Evolutionary conservation across 192 early-diverging fungal species (phyloP).

Genomic region (Ramicandelaber brevisporus): DNA sequence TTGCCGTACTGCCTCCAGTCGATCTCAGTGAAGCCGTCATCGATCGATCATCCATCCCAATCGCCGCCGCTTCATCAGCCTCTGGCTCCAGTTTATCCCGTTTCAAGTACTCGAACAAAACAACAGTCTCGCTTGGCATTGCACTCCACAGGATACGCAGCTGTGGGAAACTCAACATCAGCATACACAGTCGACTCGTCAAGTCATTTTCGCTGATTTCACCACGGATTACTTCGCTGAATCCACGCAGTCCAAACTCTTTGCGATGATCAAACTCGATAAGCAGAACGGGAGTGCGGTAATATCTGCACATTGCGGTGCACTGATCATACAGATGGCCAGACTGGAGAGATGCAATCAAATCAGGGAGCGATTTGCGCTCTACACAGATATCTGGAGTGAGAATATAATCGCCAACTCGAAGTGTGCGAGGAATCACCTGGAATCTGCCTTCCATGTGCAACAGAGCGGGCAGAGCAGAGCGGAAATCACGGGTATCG

Average conservation of each 20-base stretch:
- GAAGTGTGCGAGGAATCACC: constrained; percentile 58
- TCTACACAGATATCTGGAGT: constrained; percentile 70
- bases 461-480: constrained; percentile 64
- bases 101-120: constrained; percentile 82
- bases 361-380: constrained; percentile 73
- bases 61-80: constrained; percentile 27
- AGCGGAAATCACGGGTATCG: constrained; percentile 81
- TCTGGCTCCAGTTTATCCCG: constrained; percentile 48
- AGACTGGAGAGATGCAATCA: constrained; percentile 54
- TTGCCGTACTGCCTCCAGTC: background rate
- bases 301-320: constrained; percentile 67
- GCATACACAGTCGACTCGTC: constrained; percentile 45
- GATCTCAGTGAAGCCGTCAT: too few species aligned
- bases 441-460: constrained; percentile 50
- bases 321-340: constrained; percentile 77
- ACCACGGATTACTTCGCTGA: constrained; percentile 16
- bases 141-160: constrained; percentile 68
- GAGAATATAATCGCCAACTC: constrained; percentile 85
- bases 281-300: constrained; percentile 48
- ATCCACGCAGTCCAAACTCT: constrained; percentile 41
- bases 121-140: constrained; percentile 59
- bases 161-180: constrained; percentile 63
- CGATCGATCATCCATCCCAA: constrained; percentile 47
- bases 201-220: constrained; percentile 31
- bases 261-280: constrained; percentile 81